Percentiles rank a stretch among this genome's conserved stretches.
Conservation (phyloP, 768 basidiomycete species). For the Tulasnella sp. region DNA sequence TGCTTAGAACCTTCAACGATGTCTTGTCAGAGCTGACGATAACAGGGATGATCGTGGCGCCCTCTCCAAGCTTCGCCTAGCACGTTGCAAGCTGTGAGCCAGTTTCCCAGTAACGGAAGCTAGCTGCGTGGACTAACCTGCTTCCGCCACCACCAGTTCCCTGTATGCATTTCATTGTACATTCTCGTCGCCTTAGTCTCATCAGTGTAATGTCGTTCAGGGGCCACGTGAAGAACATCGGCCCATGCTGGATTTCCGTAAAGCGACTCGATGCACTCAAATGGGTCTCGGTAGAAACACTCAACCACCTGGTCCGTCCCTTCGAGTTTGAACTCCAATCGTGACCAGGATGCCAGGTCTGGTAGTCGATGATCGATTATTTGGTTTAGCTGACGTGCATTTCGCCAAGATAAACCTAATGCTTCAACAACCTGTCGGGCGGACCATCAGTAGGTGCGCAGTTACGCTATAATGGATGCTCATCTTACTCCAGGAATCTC, state of each 20-base stretch:
- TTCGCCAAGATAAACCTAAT: neutral
- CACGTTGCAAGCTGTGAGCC: neutral
- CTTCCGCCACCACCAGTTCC: conserved; percentile 39
- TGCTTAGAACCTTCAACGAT: conserved; percentile 37
- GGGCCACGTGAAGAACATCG: conserved; percentile 35
- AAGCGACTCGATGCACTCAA: conserved; percentile 35
- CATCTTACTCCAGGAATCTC: neutral
- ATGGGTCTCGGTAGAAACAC: conserved; percentile 29
- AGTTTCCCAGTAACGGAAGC: no score
- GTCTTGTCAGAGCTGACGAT: conserved; percentile 51
- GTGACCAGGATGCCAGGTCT: neutral
- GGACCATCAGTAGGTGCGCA: neutral
- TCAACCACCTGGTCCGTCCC: neutral
- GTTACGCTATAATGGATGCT: no score
- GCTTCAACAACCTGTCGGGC: neutral
- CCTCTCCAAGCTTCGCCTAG: conserved; percentile 10
- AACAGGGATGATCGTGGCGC: conserved; percentile 41
- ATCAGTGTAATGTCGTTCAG: conserved; percentile 33
- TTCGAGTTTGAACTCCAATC: neutral
- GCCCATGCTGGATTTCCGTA: conserved; percentile 35
- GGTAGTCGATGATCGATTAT: neutral
- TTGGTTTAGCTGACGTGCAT: neutral
- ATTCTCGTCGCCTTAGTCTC: conserved; percentile 27
- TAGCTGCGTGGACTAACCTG: conserved; percentile 38
- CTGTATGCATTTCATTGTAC: conserved; percentile 41